Base-by-base conservation (phyloP, 257 asterid species). In the Solanum clarkiae region DNA sequence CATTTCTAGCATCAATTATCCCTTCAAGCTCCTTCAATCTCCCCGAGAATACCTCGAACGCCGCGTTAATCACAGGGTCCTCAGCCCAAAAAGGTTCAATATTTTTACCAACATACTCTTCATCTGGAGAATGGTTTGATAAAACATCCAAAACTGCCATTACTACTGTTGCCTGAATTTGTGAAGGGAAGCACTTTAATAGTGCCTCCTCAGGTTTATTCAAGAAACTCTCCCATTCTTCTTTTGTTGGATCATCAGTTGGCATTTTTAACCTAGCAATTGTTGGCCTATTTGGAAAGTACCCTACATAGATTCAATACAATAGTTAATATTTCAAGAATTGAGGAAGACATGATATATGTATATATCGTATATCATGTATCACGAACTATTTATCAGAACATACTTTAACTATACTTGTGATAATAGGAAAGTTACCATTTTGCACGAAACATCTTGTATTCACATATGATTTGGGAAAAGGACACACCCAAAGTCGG, bases 51-150 rank as follows among this genome's bases (percentile, higher is more conserved):
- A 86, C 74, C 18, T 91, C 95, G 53, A 88, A 93, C 0, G 94
- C 93, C n/a, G 89, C 93, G 0, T 32, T 92, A 47, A 94, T 87
- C 1, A 85, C 32, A 4, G 86, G 89, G 65, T 93, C 79, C 9
- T 88, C 92, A 4, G 72, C 88, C 93, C 93, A 94, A 18, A 77
- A 86, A 0, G 93, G 89, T 81, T 91, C 90, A 2, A 92, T 84
- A 7, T 56, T 13, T 0, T 53, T 85, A 3, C 98, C 98, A 0
- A 94, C 20, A 56, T 94, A 94, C 88, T 96, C 98, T 88, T 95
- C 99, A 53, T 95, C 98, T 0, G 98, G 95, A 1, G 98, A 92
- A 86, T 95, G 98, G 54, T 47, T 91, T 0, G 99, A 95, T 51
- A 95, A 82, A 10, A 94, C 93, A 45, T 94, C 94, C 12, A 93